These are phyloP conservation scores for Macadamia integrifolia DNA, from an alignment of 164 flowering plant genomes.

Conservation along the genomic window DNA sequence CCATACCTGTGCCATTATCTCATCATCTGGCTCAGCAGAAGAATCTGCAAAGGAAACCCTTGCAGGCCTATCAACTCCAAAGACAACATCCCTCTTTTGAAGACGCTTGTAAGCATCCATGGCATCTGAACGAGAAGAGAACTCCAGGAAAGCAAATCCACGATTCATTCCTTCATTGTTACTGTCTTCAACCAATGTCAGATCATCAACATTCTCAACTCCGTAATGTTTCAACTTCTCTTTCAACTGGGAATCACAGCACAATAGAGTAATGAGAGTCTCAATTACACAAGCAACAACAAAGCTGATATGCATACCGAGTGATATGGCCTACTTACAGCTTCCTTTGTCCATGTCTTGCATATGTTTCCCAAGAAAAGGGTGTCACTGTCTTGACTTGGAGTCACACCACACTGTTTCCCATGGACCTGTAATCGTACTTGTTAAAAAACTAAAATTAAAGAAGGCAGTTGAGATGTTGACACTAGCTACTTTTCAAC, in stretches of 20 bases:
- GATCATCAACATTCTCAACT: slow-evolving; percentile 64
- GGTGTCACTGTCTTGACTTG: slow-evolving; percentile 96
- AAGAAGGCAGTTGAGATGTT: not conserved
- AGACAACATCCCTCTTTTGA: slow-evolving; percentile 74
- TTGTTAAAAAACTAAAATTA: slow-evolving; percentile 10
- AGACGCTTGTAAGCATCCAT: slow-evolving; percentile 92
- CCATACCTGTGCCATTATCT: slow-evolving; percentile 88
- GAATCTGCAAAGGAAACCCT: slow-evolving; percentile 97
- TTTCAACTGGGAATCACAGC: slow-evolving; percentile 57
- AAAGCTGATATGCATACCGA: slow-evolving; percentile 5
- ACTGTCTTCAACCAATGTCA: slow-evolving; percentile 82
- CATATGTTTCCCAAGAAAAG: slow-evolving; percentile 89
- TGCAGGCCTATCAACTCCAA: slow-evolving; percentile 88
- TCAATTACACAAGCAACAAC: not conserved
- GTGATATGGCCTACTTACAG: slow-evolving; percentile 52
- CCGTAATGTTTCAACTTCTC: slow-evolving; percentile 85
- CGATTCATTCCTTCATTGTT: slow-evolving; percentile 78
- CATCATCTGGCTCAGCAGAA: slow-evolving; percentile 91
- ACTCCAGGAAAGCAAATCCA: slow-evolving; percentile 93
- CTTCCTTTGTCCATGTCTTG: slow-evolving; percentile 95
- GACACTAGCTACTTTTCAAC: slow-evolving; percentile 11
- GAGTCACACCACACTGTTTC: slow-evolving; percentile 91
- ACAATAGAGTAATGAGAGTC: slow-evolving; percentile 15
- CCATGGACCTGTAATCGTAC: slow-evolving; percentile 64
- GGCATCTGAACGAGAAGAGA: slow-evolving; percentile 86